Evolutionary conservation across 805 yeast genomes (phyloP).

Genomic region (Naumovozyma baii): DNA sequence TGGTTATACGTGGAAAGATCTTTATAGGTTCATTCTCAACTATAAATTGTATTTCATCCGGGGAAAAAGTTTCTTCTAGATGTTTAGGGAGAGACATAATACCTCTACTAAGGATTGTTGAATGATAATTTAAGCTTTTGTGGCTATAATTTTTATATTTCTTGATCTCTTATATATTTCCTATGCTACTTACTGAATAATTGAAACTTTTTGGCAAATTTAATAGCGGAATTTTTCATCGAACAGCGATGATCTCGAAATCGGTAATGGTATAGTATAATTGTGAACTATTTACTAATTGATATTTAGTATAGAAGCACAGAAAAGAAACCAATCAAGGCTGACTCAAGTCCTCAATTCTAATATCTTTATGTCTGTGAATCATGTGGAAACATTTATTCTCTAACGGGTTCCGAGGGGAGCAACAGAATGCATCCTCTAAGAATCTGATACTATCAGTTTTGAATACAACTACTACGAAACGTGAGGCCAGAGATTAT

Average conservation of each 20-base stretch:
- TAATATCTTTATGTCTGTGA: neutral
- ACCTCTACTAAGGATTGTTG: no score
- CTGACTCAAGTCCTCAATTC: neutral
- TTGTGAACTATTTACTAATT: neutral
- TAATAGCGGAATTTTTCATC: neutral
- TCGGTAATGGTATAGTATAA: neutral
- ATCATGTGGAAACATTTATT: conserved; percentile 17
- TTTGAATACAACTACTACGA: conserved; percentile 82
- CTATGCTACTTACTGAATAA: neutral
- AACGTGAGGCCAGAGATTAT: conserved; percentile 81
- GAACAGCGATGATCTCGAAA: neutral
- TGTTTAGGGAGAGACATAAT: conserved; percentile 57
- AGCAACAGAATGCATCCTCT: conserved; percentile 24
- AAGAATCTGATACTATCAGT: conserved; percentile 74
- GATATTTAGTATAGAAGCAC: no score
- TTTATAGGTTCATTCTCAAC: conserved; percentile 72
- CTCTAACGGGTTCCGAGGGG: conserved; percentile 5
- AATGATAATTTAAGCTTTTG: no score
- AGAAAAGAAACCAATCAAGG: neutral
- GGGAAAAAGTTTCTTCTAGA: conserved; percentile 49
- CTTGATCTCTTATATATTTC: neutral
- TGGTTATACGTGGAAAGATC: conserved; percentile 60
- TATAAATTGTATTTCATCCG: conserved; percentile 71
- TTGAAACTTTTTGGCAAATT: neutral
- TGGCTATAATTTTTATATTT: no score